Evolutionary conservation across 306 rosid genomes (phyloP).

Genomic region (Medicago lupulina): DNA sequence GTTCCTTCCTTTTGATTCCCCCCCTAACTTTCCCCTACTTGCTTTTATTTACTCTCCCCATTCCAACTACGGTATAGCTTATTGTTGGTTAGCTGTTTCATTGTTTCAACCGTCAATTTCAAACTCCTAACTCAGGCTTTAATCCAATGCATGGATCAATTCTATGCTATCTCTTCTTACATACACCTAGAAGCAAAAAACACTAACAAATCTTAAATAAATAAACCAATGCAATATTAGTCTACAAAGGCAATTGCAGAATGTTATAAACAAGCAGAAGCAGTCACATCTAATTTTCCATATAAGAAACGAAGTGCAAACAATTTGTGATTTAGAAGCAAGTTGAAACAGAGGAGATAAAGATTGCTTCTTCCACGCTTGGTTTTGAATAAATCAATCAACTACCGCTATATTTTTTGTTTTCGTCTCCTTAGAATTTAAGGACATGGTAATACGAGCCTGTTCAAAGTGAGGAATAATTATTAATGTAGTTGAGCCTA

Average conservation of each 20-base stretch:
- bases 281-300: neutral
- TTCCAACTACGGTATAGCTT: neutral
- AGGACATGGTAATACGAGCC: too few species aligned
- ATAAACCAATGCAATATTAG: neutral
- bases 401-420: neutral
- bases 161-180: neutral
- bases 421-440: too few species aligned
- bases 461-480: neutral
- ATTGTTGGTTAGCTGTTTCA: neutral
- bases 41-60: neutral
- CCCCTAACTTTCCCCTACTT: neutral
- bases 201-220: too few species aligned
- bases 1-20: neutral
- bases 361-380: neutral
- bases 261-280: neutral
- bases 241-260: neutral
- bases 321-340: neutral
- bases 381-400: neutral
- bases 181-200: neutral
- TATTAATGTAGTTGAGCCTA: neutral
- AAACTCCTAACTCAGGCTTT: neutral
- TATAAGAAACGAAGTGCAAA: neutral
- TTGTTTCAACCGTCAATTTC: neutral
- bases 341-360: neutral
- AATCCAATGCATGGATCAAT: too few species aligned